phyloP scores from a whole-genome alignment of 1,284 basidiomycete genomes.

The Chalciporus sp. region DNA sequence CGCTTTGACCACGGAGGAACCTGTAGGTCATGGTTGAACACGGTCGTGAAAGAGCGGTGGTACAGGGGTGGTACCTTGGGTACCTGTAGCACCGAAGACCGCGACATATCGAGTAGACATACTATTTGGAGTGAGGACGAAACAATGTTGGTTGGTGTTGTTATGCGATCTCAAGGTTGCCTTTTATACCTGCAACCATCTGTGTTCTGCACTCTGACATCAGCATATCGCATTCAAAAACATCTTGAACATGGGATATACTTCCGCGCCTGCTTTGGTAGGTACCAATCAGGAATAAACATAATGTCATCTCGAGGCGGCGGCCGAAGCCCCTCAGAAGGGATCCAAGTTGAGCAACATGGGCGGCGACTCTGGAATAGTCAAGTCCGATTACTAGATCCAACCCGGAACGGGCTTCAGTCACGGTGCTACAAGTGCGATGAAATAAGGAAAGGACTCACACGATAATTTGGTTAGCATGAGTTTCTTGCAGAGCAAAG shows the following conservation, averaged over 20 bases:
- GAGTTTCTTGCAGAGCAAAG: neutral
- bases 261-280: neutral
- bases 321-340: too few relatives aligned
- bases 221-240: neutral
- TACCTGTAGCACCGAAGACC: slow-evolving; percentile 30
- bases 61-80: slow-evolving; percentile 16
- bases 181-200: neutral
- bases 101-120: slow-evolving; percentile 22
- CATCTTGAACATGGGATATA: neutral
- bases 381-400: neutral
- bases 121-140: too few relatives aligned
- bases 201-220: neutral
- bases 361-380: neutral
- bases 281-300: neutral
- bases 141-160: neutral
- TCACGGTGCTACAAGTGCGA: neutral
- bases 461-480: neutral
- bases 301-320: neutral
- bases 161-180: neutral
- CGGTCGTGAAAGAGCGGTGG: neutral
- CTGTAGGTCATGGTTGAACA: slow-evolving; percentile 6
- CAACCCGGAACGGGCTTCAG: neutral
- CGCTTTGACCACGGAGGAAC: slow-evolving; percentile 30
- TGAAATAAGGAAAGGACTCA: neutral
- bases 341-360: neutral